Percentiles rank a stretch among this genome's conserved stretches.
These are phyloP conservation scores for Clitoria ternatea DNA, from an alignment of 306 rosid genomes.

Conservation along the genomic window DNA sequence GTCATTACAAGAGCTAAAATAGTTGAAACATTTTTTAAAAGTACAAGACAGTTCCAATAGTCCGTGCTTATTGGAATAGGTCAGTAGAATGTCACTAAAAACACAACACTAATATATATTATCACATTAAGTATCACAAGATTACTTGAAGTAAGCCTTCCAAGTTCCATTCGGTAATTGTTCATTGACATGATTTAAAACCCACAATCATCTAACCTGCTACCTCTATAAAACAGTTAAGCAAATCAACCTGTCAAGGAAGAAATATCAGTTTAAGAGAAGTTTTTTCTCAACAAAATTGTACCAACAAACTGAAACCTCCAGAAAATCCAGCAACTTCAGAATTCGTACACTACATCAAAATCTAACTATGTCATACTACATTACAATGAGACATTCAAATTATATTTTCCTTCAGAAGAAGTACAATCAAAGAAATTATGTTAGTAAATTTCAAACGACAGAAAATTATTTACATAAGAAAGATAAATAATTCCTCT, in stretches of 20 bases:
- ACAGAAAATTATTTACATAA: too few relatives aligned
- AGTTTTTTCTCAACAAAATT: neutral
- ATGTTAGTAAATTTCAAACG: too few relatives aligned
- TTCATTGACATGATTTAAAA: slow-evolving; percentile 35
- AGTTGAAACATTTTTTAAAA: neutral
- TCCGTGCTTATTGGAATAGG: neutral
- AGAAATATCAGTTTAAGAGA: slow-evolving; percentile 11
- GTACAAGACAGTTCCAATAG: neutral
- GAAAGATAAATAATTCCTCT: too few relatives aligned
- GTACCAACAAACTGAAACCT: slow-evolving; percentile 15
- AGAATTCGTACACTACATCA: neutral
- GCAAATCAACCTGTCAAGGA: slow-evolving; percentile 15
- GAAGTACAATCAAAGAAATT: too few relatives aligned
- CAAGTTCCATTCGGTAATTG: slow-evolving; percentile 43
- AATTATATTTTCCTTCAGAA: too few relatives aligned
- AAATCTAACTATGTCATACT: neutral
- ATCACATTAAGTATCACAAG: slow-evolving; percentile 15
- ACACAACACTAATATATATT: slow-evolving; percentile 1
- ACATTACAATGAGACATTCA: too few relatives aligned
- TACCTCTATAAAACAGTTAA: slow-evolving; percentile 22
- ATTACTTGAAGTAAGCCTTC: slow-evolving; percentile 69
- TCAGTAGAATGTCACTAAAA: neutral
- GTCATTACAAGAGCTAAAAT: neutral
- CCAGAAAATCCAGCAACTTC: neutral
- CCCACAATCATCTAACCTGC: slow-evolving; percentile 34